phyloP scores from a whole-genome alignment of 306 rosid genomes.

The Glycine soja region DNA sequence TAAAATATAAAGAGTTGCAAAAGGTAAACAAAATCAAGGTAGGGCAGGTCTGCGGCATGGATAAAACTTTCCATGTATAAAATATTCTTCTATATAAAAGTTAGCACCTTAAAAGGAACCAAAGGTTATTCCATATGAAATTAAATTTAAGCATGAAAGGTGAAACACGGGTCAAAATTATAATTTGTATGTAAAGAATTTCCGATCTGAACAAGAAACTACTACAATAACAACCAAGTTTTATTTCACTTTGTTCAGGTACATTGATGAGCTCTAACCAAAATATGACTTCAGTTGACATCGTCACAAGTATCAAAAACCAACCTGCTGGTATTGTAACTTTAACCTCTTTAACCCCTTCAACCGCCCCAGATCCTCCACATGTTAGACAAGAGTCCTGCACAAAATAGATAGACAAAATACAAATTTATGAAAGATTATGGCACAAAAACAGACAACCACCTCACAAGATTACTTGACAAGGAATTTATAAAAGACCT shows the following conservation, averaged over 20 bases:
- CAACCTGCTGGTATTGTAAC: slow-evolving; percentile 95
- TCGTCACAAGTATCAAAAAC: slow-evolving; percentile 49
- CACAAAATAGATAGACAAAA: slow-evolving; percentile 47
- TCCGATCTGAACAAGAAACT: slow-evolving; percentile 33
- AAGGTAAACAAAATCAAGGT: slow-evolving; percentile 30
- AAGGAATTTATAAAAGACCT: slow-evolving; percentile 59
- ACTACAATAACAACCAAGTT: slow-evolving; percentile 17
- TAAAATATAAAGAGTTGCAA: slow-evolving; percentile 11
- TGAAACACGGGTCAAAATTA: slow-evolving; percentile 22
- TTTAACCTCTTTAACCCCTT: slow-evolving; percentile 79
- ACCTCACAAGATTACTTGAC: slow-evolving; percentile 26
- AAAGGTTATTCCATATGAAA: slow-evolving; percentile 25
- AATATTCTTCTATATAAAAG: slow-evolving; percentile 33
- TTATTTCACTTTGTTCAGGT: slow-evolving; percentile 24
- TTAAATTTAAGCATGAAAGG: slow-evolving; percentile 19
- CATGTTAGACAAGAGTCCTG: slow-evolving; percentile 81
- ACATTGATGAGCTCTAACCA: slow-evolving; percentile 36
- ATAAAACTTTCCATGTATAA: slow-evolving; percentile 36
- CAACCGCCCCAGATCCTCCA: slow-evolving; percentile 84
- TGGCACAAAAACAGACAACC: slow-evolving; percentile 22
- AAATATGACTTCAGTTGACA: slow-evolving; percentile 27
- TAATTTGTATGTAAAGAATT: slow-evolving; percentile 32
- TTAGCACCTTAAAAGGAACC: slow-evolving; percentile 27
- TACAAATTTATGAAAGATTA: slow-evolving; percentile 19
- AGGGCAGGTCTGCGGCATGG: slow-evolving; percentile 21